Conservation (phyloP, 164 flowering plant species). For the Malania oleifera region DNA sequence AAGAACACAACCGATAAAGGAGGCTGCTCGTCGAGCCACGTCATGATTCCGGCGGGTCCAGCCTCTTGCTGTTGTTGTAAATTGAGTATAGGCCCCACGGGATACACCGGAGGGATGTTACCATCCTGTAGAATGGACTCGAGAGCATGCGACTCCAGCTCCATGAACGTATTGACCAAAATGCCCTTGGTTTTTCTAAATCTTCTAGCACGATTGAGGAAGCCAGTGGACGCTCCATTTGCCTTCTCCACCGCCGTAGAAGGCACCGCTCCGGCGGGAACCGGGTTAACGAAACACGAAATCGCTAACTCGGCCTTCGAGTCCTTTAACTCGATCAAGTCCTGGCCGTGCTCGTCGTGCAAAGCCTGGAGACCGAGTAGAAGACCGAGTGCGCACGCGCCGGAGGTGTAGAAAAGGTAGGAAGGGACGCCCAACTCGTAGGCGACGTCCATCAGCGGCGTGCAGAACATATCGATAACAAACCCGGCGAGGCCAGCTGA, state of each 20-base stretch:
- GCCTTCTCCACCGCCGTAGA: background rate
- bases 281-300: conserved; percentile 18
- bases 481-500: conserved; percentile 12
- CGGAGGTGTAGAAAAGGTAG: conserved; percentile 32
- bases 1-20: conserved; percentile 26
- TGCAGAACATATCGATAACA: conserved; percentile 30
- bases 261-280: conserved; percentile 21
- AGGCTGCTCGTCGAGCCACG: conserved; percentile 41
- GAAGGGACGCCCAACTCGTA: conserved; percentile 29
- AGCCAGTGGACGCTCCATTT: background rate
- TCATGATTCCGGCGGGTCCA: conserved; percentile 10
- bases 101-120: conserved; percentile 22
- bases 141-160: conserved; percentile 36
- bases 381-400: conserved; percentile 18
- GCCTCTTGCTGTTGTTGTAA: background rate
- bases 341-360: conserved; percentile 2
- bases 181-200: conserved; percentile 29
- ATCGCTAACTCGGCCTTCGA: conserved; percentile 8
- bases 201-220: conserved; percentile 4
- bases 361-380: conserved; percentile 20
- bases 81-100: conserved; percentile 34
- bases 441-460: conserved; percentile 33
- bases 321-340: conserved; percentile 15
- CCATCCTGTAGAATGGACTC: conserved; percentile 8
- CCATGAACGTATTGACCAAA: conserved; percentile 30